Evolutionary conservation across 257 asterid species (phyloP), one percentile per base, ranked within the genome.

Genomic region (Lantana camara): DNA sequence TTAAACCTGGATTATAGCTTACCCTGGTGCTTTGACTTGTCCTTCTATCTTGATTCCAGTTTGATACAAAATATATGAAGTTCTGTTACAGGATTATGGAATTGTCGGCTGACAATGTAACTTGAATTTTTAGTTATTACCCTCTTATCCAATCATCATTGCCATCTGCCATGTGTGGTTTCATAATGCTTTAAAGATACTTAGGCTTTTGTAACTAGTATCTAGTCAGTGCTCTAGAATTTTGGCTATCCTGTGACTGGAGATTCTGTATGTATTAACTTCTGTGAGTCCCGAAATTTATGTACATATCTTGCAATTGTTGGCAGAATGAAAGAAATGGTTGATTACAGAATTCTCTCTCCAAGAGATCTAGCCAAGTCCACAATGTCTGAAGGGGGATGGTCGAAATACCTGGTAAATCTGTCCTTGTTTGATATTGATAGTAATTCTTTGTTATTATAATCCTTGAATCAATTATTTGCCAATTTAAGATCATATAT

Each of bases 301-400:
- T 41, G 48, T 38, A 23, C 13, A 46, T 38, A 30, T 52, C 24
- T 64, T 70, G 9, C 62, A 19, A 60, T 71, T 55, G 69, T 67
- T n/a, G 67, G 66, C 76, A 80, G 86, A 73, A 68, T 79, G 64
- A 77, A 68, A 62, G 83, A 87, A 75, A 79, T 74, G 66, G 85
- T 89, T 68, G 82, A 87, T 32, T 92, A 92, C 72, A 84, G 90
- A 80, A 80, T 69, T 53, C 91, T 92, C 9, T 79, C 84, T 45
- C 82, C 90, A 16, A 80, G 80, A 67, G 97, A 89, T 70, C 73
- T 92, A 68, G 97, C 85, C 70, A 85, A 79, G 74, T 87, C 91
- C 40, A 89, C 87, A 59, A 80, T 89, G 91, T 57, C 83, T 54
- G 82, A 85, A 72, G 98, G 98, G 40, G 93, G 98, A 51, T 92